A percentile compares a stretch with the other conserved stretches of the same genome.
Evolutionary conservation across 2,329 filamentous ascomycete species (phyloP).

Genomic region (Beauveria asiatica): DNA sequence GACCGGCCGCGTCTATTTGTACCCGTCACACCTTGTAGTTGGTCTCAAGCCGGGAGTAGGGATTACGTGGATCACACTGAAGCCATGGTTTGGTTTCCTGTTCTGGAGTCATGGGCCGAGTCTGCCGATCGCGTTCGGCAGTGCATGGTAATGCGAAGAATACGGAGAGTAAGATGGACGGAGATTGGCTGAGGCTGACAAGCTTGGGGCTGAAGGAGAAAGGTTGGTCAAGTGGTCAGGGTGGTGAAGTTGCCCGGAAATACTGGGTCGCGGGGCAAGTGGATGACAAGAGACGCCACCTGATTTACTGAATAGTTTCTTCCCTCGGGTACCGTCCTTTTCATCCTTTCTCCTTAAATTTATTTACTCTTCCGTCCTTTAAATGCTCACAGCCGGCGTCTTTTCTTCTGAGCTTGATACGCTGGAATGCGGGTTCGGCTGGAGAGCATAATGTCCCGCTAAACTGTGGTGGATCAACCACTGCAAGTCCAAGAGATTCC

Average conservation of each 20-base stretch:
- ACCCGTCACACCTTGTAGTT: neutral
- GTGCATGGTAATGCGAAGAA: conserved; percentile 6
- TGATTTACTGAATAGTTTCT: neutral
- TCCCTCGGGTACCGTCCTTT: too few relatives aligned
- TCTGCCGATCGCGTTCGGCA: neutral
- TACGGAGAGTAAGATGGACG: neutral
- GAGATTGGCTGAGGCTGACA: neutral
- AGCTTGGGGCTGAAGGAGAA: neutral
- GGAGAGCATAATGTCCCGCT: too few relatives aligned
- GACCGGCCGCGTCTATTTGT: neutral
- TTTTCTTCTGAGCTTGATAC: too few relatives aligned
- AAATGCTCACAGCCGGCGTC: too few relatives aligned
- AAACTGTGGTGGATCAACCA: too few relatives aligned
- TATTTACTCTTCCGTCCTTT: too few relatives aligned
- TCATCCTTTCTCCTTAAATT: too few relatives aligned
- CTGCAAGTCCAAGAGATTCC: too few relatives aligned
- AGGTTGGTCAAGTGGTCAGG: neutral
- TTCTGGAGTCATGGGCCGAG: conserved; percentile 4
- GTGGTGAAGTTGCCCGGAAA: conserved; percentile 1
- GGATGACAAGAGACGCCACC: too few relatives aligned
- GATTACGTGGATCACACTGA: neutral
- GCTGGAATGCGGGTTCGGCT: too few relatives aligned
- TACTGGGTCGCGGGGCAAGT: neutral
- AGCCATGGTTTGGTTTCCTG: neutral
- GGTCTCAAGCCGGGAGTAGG: neutral